Evolutionary conservation across 2,329 filamentous ascomycete species (phyloP).

Genomic region (Xylaria sp.): DNA sequence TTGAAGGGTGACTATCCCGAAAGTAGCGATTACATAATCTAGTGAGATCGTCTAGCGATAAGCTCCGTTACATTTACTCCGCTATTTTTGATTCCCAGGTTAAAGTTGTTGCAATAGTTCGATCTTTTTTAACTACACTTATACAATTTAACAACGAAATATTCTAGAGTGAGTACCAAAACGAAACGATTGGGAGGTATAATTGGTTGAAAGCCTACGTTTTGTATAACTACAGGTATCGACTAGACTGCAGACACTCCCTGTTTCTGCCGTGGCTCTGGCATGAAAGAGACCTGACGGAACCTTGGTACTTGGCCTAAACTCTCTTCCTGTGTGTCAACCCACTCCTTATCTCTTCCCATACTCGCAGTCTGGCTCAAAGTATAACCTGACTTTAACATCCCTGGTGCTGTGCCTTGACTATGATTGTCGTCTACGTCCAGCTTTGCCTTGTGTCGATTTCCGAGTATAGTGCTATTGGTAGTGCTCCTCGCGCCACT

Average conservation of each 20-base stretch:
- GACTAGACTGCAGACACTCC: slow-evolving; percentile 16
- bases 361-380: slow-evolving; percentile 32
- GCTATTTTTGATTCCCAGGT: no score
- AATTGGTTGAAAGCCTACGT: no score
- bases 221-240: neutral
- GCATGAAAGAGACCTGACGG: slow-evolving; percentile 39
- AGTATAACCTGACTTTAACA: slow-evolving; percentile 17
- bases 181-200: no score
- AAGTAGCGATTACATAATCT: no score
- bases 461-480: slow-evolving; percentile 44
- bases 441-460: slow-evolving; percentile 10
- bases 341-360: slow-evolving; percentile 32
- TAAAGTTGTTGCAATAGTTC: no score
- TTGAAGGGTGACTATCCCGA: no score
- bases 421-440: slow-evolving; percentile 11
- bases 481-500: slow-evolving; percentile 41
- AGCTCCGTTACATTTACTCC: no score
- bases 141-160: no score
- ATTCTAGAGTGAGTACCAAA: no score
- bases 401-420: slow-evolving; percentile 13
- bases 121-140: no score
- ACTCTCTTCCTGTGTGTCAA: slow-evolving; percentile 29
- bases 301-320: slow-evolving; percentile 20
- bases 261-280: slow-evolving; percentile 23
- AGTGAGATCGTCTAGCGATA: no score